Evolutionary conservation across 148 eudicot species (phyloP).

Genomic region (Limonium bicolor): DNA sequence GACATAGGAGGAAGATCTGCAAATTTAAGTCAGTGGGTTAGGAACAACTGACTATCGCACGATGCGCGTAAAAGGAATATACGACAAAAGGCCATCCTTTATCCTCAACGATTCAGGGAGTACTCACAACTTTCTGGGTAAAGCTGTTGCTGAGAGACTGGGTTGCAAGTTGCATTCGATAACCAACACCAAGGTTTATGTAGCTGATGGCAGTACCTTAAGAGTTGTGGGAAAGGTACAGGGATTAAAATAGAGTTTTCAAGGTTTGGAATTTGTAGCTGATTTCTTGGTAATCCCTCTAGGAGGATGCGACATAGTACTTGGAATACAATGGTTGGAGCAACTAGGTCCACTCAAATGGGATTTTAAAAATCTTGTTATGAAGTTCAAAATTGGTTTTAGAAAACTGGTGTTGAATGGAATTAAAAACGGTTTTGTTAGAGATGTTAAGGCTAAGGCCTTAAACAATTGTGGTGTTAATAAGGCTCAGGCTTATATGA

Average conservation of each 20-base stretch:
- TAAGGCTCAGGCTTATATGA: no score
- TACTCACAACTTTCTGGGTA: conserved; percentile 4
- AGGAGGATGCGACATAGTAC: conserved; percentile 3
- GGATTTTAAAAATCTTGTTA: background rate
- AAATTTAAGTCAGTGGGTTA: background rate
- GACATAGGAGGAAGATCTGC: background rate
- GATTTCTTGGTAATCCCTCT: no score
- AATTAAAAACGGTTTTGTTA: background rate
- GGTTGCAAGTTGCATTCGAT: background rate
- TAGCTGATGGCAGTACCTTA: background rate
- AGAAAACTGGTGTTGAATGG: background rate
- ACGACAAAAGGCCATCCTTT: background rate
- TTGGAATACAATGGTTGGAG: background rate
- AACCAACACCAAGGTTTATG: background rate
- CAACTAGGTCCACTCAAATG: background rate
- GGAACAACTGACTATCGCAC: background rate
- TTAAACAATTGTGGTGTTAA: background rate
- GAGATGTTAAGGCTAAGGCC: no score
- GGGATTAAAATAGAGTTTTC: background rate
- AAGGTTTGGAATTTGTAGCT: background rate
- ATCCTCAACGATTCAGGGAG: background rate
- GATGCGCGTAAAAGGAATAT: background rate
- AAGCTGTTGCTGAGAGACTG: background rate
- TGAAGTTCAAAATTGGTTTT: background rate
- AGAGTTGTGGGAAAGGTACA: background rate